Evolutionary conservation across 345 rosid species (phyloP).

Genomic region (Eucalyptus marginata): DNA sequence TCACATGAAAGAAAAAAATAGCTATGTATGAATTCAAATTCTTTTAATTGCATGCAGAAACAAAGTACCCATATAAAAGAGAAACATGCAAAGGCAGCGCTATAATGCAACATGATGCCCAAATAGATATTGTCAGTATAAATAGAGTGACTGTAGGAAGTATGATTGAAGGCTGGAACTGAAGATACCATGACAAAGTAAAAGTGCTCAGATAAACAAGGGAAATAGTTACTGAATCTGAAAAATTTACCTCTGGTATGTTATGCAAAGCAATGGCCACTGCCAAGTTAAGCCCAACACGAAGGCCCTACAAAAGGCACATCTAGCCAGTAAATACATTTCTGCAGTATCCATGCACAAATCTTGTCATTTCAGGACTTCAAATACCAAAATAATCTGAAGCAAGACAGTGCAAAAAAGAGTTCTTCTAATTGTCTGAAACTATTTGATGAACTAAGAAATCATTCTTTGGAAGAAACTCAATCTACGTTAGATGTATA

Average conservation of each 20-base stretch:
- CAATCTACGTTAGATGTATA: neutral
- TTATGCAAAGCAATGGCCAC: constrained; percentile 96
- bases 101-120: neutral
- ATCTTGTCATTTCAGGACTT: neutral
- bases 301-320: constrained; percentile 55
- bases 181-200: neutral
- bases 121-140: neutral
- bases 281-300: constrained; percentile 92
- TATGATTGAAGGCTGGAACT: neutral
- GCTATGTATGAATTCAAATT: neutral
- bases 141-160: neutral
- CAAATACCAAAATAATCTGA: neutral
- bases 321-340: neutral
- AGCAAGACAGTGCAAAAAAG: neutral
- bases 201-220: neutral
- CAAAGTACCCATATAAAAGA: neutral
- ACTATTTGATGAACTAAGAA: neutral
- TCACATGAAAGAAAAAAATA: neutral
- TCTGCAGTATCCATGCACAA: neutral
- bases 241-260: constrained; percentile 81
- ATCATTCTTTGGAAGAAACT: neutral
- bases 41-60: neutral
- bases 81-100: neutral
- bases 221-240: neutral
- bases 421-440: neutral